Percentiles rank a stretch among this genome's conserved stretches.
Evolutionary conservation across 2,329 filamentous ascomycete species (phyloP).

Genomic region (Neofusicoccum sp.): DNA sequence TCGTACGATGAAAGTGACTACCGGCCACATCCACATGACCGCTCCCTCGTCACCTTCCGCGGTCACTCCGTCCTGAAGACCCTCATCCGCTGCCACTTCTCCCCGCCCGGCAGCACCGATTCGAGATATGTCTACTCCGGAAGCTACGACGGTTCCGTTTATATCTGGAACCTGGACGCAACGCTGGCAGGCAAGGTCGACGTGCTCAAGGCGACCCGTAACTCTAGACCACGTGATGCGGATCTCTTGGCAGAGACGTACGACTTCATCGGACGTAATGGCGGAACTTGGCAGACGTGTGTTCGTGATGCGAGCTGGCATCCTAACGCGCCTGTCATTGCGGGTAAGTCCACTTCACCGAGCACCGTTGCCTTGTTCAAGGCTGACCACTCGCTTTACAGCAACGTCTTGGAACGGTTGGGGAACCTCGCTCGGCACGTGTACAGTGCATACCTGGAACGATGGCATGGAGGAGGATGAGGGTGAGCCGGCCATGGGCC

Average conservation of each 20-base stretch:
- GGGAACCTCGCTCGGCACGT: constrained; percentile 72
- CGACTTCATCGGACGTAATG: constrained; percentile 58
- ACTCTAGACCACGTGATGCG: constrained; percentile 59
- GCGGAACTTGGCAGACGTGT: constrained; percentile 70
- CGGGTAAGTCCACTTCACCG: constrained; percentile 49
- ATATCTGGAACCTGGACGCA: constrained; percentile 91
- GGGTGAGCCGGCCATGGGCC: constrained; percentile 37
- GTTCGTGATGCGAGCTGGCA: constrained; percentile 92
- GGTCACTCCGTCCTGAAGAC: constrained; percentile 89
- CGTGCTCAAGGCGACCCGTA: constrained; percentile 70
- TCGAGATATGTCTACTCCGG: constrained; percentile 92
- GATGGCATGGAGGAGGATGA: constrained; percentile 64
- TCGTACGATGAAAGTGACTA: constrained; percentile 67
- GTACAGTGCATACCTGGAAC: constrained; percentile 77
- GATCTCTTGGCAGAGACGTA: constrained; percentile 60
- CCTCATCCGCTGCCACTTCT: constrained; percentile 93
- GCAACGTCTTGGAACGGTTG: constrained; percentile 84
- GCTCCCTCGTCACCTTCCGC: constrained; percentile 89
- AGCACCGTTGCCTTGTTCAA: background rate
- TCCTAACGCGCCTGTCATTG: constrained; percentile 78
- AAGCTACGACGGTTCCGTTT: constrained; percentile 85
- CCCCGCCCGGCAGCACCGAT: constrained; percentile 81
- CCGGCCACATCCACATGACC: constrained; percentile 79
- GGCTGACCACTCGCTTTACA: constrained; percentile 35
- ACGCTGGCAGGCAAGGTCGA: constrained; percentile 78